phyloP scores from a whole-genome alignment of 2,329 filamentous ascomycete species.

The Geosmithia morbida region DNA sequence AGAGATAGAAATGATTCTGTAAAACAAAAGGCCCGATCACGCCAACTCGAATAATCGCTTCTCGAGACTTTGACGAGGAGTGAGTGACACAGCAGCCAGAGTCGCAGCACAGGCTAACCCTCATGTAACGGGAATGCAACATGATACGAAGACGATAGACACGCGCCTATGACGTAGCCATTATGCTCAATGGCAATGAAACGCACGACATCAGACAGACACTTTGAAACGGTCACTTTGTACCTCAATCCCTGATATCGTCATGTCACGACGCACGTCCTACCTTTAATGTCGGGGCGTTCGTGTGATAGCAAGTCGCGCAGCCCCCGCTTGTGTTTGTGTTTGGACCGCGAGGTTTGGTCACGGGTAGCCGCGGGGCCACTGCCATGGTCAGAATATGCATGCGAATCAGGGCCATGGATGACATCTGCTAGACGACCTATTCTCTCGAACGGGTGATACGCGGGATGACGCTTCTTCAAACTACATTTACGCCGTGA shows the following conservation, averaged over 20 bases:
- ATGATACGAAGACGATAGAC: not conserved
- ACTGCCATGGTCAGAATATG: conserved; percentile 5
- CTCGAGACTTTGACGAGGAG: not conserved
- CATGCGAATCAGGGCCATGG: conserved; percentile 5
- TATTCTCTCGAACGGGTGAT: not conserved
- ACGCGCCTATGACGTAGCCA: not conserved
- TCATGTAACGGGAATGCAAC: not conserved
- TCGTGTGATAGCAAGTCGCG: not conserved
- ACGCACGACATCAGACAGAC: no score
- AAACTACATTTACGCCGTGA: no score
- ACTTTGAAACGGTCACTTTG: no score
- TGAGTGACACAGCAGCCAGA: not conserved
- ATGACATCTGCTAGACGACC: conserved; percentile 10
- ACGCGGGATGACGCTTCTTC: not conserved
- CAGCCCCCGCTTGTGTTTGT: not conserved
- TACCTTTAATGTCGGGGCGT: not conserved
- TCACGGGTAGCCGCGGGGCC: not conserved
- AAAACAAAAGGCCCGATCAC: no score
- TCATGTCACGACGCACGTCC: not conserved
- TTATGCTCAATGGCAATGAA: no score
- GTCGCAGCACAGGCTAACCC: not conserved
- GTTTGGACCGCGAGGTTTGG: not conserved
- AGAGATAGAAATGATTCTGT: no score
- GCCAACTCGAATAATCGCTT: no score
- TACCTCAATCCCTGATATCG: not conserved